phyloP scores from a whole-genome alignment of 257 asterid genomes.

The Solanum pinnatisectum region DNA sequence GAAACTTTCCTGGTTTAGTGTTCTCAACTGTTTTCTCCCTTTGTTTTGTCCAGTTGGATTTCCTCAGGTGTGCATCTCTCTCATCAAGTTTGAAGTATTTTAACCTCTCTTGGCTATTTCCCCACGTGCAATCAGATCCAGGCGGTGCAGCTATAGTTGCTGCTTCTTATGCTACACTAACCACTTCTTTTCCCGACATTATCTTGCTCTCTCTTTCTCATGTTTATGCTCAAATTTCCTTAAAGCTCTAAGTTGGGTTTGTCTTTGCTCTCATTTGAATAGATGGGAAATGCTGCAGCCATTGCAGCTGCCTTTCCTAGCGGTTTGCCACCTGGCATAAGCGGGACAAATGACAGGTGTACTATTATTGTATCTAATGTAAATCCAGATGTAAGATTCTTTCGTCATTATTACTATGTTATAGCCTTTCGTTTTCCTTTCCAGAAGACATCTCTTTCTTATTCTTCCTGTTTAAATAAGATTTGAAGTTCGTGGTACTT shows the following conservation, averaged over 20 bases:
- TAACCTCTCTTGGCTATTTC: not conserved
- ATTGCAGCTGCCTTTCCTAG: conserved; percentile 96
- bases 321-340: conserved; percentile 87
- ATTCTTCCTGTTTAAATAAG: not conserved
- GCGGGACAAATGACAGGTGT: conserved; percentile 91
- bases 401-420: not conserved
- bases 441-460: not conserved
- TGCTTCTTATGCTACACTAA: not conserved
- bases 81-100: not conserved
- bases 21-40: not conserved
- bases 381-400: conserved; percentile 66
- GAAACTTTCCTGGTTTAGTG: not conserved
- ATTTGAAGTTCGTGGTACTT: not conserved
- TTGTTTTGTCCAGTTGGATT: conserved; percentile 57
- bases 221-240: not conserved
- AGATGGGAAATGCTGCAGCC: conserved; percentile 94
- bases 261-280: not conserved
- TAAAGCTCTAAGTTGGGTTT: not conserved
- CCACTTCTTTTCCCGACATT: not conserved
- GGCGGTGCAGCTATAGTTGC: not conserved
- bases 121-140: not conserved
- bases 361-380: conserved; percentile 85
- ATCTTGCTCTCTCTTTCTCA: not conserved
- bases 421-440: not conserved
- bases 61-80: conserved; percentile 62